phyloP scores from a whole-genome alignment of 371 early-diverging fungal species.

The Smittium mucronatum region DNA sequence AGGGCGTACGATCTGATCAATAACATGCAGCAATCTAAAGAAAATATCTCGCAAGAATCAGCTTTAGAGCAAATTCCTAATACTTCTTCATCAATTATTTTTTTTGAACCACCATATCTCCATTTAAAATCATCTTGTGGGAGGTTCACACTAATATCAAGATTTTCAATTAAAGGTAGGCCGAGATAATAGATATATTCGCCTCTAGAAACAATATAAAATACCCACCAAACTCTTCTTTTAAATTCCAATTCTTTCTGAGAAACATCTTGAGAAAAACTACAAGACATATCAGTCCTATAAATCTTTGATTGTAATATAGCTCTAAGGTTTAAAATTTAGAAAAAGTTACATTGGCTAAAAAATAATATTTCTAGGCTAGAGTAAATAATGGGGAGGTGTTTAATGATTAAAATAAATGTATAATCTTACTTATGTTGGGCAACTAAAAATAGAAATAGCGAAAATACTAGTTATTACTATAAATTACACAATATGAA shows the following conservation, averaged over 20 bases:
- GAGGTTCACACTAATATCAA: background rate
- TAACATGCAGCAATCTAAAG: background rate
- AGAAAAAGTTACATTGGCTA: background rate
- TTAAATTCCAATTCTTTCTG: background rate
- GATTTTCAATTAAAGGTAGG: background rate
- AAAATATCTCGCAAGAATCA: background rate
- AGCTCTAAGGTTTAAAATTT: background rate
- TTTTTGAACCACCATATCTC: background rate
- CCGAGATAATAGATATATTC: background rate
- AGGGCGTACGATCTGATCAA: background rate
- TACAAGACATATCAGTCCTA: background rate
- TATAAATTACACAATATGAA: background rate
- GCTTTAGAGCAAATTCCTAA: background rate
- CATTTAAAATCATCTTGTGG: background rate
- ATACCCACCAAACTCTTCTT: constrained; percentile 6
- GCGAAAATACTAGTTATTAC: background rate
- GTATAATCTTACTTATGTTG: background rate
- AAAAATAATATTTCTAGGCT: background rate
- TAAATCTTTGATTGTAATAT: too few species aligned
- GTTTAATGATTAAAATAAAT: background rate
- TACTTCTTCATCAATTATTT: background rate
- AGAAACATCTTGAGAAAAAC: background rate
- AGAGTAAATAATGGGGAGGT: background rate
- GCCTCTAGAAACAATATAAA: background rate
- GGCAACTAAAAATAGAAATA: background rate